Evolutionary conservation across 108 stramenopile genomes (phyloP), one percentile per base, ranked within the genome.

Genomic region (Nannochloropsis salina): DNA sequence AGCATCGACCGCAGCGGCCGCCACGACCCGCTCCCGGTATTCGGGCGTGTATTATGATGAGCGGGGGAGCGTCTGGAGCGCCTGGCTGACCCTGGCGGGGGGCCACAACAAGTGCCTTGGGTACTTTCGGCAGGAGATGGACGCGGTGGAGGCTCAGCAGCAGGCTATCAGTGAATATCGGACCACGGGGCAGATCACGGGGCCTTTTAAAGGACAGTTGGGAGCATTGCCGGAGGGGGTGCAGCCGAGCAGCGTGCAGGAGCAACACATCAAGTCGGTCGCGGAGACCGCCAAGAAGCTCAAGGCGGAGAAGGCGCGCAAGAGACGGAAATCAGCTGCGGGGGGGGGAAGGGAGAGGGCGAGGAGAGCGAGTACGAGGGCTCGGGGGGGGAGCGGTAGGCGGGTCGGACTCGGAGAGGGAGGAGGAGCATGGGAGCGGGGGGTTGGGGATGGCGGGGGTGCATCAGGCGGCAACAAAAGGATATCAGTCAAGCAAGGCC

Each of bases 361-460:
- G 61, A 74, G 8, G 61, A 74, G 6, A 74, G 61, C 61, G 61
- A 74, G 61, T 74, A 74, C 6, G 61, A 74, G 61, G 61, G 61
- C 20, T 74, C 61, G 61, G 61, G 61, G 61, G 61, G n/a, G 15
- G 61, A 74, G 61, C 15, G 61, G 61, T 1, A 6, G 61, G 61
- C 15, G 61, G 61, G 61, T 74, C 61, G 61, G 61, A 74, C n/a
- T 74, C 61, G 61, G 61, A 74, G 61, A n/a, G n/a, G 61, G 61
- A 74, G 61, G 61, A 8, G 6, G 61, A 2, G 3, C 15, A n/a
- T 15, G 61, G 61, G n/a, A 31, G 31, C 31, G 61, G 61, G 61
- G 61, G n/a, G 3, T 15, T 74, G 61, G 61, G 61, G n/a, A 74
- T 74, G 61, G 61, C 61, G 20, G 61, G 61, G 61, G 61, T 15